phyloP scores from a whole-genome alignment of 1,284 basidiomycete genomes.

The Tylopilus sp. region DNA sequence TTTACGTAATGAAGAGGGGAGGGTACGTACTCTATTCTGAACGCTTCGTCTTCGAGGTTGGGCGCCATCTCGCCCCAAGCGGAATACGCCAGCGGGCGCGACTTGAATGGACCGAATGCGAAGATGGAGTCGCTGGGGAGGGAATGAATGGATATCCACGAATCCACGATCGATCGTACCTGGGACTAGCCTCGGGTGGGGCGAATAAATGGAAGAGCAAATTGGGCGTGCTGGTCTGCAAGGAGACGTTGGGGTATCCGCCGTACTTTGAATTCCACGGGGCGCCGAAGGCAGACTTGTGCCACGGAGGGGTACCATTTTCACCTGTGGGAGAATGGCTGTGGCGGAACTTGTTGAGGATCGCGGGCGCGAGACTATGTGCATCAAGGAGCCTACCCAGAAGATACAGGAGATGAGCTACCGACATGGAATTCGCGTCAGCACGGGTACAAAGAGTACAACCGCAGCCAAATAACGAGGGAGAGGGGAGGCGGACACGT shows the following conservation, averaged over 20 bases:
- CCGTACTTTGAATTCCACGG: constrained; percentile 42
- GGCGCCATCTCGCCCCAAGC: constrained; percentile 69
- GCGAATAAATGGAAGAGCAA: constrained; percentile 69
- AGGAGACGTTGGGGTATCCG: constrained; percentile 49
- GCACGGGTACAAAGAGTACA: constrained; percentile 29
- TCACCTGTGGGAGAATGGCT: constrained; percentile 32
- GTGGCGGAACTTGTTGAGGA: constrained; percentile 27
- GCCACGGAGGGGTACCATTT: constrained; percentile 28
- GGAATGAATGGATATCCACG: constrained; percentile 21
- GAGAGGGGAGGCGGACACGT: constrained; percentile 14
- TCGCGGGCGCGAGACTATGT: constrained; percentile 16
- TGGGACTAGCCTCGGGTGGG: constrained; percentile 54
- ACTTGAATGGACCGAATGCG: constrained; percentile 28
- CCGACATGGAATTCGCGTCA: constrained; percentile 19
- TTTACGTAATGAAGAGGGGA: constrained; percentile 27
- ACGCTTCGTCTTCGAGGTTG: constrained; percentile 64
- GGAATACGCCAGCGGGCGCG: constrained; percentile 45
- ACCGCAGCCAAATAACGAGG: constrained; percentile 19
- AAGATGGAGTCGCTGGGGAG: constrained; percentile 27
- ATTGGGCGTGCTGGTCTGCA: constrained; percentile 56
- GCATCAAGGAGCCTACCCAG: constrained; percentile 32
- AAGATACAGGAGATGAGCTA: constrained; percentile 35
- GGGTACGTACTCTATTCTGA: constrained; percentile 69
- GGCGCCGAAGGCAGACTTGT: constrained; percentile 27
- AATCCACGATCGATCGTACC: constrained; percentile 39